Percentiles rank a stretch among this genome's conserved stretches.
Conservation (phyloP, 768 basidiomycete species). For the Mycena sanguinolenta region DNA sequence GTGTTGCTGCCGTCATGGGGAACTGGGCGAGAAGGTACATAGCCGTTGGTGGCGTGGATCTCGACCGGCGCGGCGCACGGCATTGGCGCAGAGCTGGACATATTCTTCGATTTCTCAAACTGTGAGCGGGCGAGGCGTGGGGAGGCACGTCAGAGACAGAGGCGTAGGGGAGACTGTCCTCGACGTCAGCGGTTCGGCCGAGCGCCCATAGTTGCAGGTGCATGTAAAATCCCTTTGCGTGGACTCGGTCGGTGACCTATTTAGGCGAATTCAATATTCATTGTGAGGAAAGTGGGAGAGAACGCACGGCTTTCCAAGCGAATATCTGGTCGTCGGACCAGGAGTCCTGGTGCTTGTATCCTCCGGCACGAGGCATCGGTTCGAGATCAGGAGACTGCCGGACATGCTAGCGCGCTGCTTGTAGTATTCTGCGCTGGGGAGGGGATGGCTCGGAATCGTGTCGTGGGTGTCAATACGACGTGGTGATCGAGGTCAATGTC, state of each 20-base stretch:
- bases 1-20: conserved; percentile 56
- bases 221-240: conserved; percentile 48
- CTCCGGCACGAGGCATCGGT: conserved; percentile 51
- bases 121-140: conserved; percentile 46
- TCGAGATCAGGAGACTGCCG: conserved; percentile 53
- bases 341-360: conserved; percentile 51
- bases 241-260: conserved; percentile 35
- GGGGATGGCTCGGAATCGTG: background rate
- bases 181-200: conserved; percentile 48
- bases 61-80: conserved; percentile 65
- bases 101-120: conserved; percentile 51
- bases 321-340: conserved; percentile 59
- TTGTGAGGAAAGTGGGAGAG: background rate
- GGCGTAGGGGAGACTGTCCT: conserved; percentile 45
- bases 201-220: conserved; percentile 65
- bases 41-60: conserved; percentile 50
- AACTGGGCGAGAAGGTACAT: conserved; percentile 64
- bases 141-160: conserved; percentile 42
- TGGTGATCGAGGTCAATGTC: background rate
- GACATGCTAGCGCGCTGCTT: conserved; percentile 40
- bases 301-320: conserved; percentile 59
- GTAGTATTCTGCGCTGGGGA: conserved; percentile 40
- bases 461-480: background rate
- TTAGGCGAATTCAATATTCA: background rate
- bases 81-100: conserved; percentile 56